phyloP scores from a whole-genome alignment of 805 yeast genomes.

The Saccharomyces eubayanus region DNA sequence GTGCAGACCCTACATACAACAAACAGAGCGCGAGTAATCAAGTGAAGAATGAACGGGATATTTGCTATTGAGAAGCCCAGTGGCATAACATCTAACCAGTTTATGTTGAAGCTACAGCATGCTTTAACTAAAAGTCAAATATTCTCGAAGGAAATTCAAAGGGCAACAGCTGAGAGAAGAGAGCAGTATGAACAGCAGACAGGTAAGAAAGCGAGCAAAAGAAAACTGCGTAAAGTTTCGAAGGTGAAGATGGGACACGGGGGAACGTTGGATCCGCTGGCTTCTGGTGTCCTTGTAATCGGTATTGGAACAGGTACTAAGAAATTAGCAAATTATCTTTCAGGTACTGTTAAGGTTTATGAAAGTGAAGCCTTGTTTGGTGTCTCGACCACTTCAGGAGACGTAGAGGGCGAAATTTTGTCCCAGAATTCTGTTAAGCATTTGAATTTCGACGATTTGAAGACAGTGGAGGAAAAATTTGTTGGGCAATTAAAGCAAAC shows the following conservation, averaged over 20 bases:
- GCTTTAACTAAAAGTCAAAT: constrained; percentile 51
- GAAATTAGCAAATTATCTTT: constrained; percentile 58
- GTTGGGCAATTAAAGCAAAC: constrained; percentile 78
- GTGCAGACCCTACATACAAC: not conserved
- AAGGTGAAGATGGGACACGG: constrained; percentile 95
- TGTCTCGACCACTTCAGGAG: constrained; percentile 88
- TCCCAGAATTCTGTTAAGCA: constrained; percentile 49
- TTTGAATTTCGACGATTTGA: constrained; percentile 45
- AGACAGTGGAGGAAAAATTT: constrained; percentile 49
- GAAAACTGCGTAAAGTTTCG: constrained; percentile 40
- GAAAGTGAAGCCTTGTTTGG: constrained; percentile 83
- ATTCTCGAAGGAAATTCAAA: constrained; percentile 47
- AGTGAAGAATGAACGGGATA: constrained; percentile 69
- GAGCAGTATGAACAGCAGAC: constrained; percentile 32
- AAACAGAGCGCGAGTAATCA: constrained; percentile 1
- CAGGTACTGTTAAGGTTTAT: constrained; percentile 70
- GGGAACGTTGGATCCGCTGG: constrained; percentile 92
- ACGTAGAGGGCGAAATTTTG: constrained; percentile 76
- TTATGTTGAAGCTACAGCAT: constrained; percentile 57
- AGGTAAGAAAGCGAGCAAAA: constrained; percentile 42
- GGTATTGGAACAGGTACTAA: constrained; percentile 95
- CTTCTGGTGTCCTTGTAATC: constrained; percentile 86
- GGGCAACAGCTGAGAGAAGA: constrained; percentile 40
- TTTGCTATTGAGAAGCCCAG: constrained; percentile 87
- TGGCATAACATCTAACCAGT: constrained; percentile 73